phyloP scores from a whole-genome alignment of 2,329 filamentous ascomycete genomes.

The Amylocarpus encephaloides region DNA sequence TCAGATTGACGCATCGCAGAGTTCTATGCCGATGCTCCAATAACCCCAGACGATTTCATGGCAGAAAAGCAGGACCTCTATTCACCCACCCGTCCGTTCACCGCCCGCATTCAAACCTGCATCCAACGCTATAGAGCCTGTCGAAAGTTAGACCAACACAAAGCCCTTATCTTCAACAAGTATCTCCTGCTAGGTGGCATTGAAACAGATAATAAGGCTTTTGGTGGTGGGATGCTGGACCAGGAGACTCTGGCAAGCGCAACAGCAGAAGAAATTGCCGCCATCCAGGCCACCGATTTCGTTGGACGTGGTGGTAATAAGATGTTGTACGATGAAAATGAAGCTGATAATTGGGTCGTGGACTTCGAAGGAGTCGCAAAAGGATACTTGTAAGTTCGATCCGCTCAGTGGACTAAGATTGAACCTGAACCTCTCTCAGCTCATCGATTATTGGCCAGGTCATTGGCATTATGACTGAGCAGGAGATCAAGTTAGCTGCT shows the following conservation, averaged over 20 bases:
- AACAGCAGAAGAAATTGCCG: conserved; percentile 58
- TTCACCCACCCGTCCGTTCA: conserved; percentile 28
- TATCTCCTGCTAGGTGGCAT: conserved; percentile 83
- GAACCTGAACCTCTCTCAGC: conserved; percentile 31
- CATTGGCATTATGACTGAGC: conserved; percentile 47
- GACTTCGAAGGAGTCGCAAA: conserved; percentile 75
- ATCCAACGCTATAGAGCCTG: conserved; percentile 75
- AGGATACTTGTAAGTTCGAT: conserved; percentile 64
- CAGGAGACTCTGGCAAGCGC: conserved; percentile 54
- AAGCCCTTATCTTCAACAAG: conserved; percentile 62
- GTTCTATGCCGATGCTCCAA: conserved; percentile 71
- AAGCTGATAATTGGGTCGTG: conserved; percentile 59
- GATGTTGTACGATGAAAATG: conserved; percentile 45
- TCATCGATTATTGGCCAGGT: conserved; percentile 51
- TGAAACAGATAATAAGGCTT: conserved; percentile 52
- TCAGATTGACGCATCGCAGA: conserved; percentile 38
- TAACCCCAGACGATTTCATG: conserved; percentile 61
- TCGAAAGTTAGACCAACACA: conserved; percentile 63
- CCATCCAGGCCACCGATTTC: conserved; percentile 56
- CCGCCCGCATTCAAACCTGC: conserved; percentile 68
- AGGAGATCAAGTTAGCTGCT: conserved; percentile 52
- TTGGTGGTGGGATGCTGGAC: conserved; percentile 52
- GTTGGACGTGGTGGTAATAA: conserved; percentile 39
- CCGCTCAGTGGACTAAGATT: too few species aligned
- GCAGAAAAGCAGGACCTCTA: conserved; percentile 64